A percentile compares a stretch with the other conserved stretches of the same genome.
These are phyloP conservation scores for Blastomyces parvus DNA, from an alignment of 2,329 filamentous ascomycete genomes.

Conservation along the genomic window DNA sequence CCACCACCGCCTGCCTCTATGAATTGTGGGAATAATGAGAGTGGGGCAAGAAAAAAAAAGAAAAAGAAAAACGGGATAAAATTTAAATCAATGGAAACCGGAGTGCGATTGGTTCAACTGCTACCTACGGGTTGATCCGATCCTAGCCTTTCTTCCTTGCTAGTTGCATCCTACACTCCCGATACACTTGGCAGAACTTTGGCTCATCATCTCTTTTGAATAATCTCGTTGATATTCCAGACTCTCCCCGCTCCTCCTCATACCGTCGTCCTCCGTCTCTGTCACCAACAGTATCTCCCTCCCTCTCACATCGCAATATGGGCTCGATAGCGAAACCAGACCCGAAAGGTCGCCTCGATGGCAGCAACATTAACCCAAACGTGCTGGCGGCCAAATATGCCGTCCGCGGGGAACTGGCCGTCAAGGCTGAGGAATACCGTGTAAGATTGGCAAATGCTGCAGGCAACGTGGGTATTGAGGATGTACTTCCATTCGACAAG, in stretches of 20 bases:
- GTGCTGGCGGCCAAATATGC: slow-evolving; percentile 86
- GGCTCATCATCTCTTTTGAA: not conserved
- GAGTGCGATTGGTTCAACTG: not conserved
- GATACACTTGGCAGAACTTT: not conserved
- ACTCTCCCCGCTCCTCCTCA: not conserved
- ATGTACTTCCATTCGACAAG: slow-evolving; percentile 65
- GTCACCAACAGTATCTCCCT: not conserved
- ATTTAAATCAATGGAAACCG: too few species aligned
- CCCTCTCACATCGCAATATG: slow-evolving; percentile 11
- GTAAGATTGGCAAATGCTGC: slow-evolving; percentile 46
- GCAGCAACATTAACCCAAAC: slow-evolving; percentile 86
- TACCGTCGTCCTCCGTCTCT: not conserved
- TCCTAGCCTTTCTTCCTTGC: not conserved
- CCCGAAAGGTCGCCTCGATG: slow-evolving; percentile 48
- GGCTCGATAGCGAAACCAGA: slow-evolving; percentile 11
- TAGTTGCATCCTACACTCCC: not conserved
- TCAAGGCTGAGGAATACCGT: slow-evolving; percentile 86
- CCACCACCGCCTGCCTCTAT: not conserved
- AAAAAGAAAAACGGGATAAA: not conserved
- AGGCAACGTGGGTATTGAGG: slow-evolving; percentile 17
- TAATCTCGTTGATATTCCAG: not conserved
- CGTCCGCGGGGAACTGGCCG: slow-evolving; percentile 88
- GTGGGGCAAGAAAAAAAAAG: too few species aligned
- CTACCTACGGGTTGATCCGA: not conserved
- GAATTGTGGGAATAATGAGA: not conserved